Conservation (phyloP, 75 land plant species). For the Cunninghamia lanceolata region DNA sequence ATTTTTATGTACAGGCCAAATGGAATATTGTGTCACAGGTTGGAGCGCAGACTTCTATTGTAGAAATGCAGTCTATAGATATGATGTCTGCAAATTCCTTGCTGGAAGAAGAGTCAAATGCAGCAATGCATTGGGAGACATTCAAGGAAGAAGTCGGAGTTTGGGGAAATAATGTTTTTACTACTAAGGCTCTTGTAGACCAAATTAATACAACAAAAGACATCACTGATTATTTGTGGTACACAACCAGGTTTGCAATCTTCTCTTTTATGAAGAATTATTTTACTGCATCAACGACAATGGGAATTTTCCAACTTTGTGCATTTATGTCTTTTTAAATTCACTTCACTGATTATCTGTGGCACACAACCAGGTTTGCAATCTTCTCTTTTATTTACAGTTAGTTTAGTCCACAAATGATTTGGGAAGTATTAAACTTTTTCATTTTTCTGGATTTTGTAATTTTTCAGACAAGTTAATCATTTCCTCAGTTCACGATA, state of each 20-base stretch:
- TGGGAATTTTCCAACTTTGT: constrained; percentile 5
- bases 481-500: not conserved
- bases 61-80: constrained; percentile 59
- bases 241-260: constrained; percentile 62
- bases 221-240: constrained; percentile 90
- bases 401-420: not conserved
- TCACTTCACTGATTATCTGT: constrained; percentile 72
- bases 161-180: constrained; percentile 57
- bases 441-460: not conserved
- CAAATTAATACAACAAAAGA: constrained; percentile 88
- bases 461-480: not conserved
- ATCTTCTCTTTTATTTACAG: not conserved
- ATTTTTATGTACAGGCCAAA: not conserved
- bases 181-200: constrained; percentile 48
- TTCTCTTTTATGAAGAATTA: not conserved
- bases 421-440: not conserved
- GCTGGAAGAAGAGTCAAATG: constrained; percentile 6
- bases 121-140: constrained; percentile 51
- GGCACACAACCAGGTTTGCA: constrained; percentile 73
- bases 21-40: constrained; percentile 37
- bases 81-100: constrained; percentile 20
- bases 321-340: not conserved
- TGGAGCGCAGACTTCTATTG: constrained; percentile 47
- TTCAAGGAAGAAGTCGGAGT: constrained; percentile 67
- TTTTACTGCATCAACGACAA: constrained; percentile 2